Conservation (phyloP, 345 rosid genomes). For the Odontarrhena argentea region DNA sequence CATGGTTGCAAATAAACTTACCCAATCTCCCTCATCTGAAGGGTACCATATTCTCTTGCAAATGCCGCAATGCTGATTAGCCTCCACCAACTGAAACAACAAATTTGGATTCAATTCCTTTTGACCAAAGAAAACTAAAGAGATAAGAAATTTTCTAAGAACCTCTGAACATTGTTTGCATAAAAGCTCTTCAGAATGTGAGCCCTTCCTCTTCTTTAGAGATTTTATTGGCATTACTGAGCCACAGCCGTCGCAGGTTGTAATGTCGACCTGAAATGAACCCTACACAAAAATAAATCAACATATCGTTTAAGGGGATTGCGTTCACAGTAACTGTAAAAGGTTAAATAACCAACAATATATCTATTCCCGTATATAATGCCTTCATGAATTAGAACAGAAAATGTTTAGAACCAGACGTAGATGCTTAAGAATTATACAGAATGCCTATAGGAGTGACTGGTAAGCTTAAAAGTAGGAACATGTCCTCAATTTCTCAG, state of each 20-base stretch:
- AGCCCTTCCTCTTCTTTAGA: conserved; percentile 53
- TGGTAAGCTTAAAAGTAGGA: conserved; percentile 13
- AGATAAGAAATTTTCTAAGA: conserved; percentile 35
- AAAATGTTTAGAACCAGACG: conserved; percentile 6
- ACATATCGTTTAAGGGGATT: conserved; percentile 1
- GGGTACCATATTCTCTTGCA: conserved; percentile 95
- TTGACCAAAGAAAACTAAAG: conserved; percentile 15
- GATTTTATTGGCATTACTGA: conserved; percentile 59
- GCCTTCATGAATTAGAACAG: neutral
- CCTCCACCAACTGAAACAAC: conserved; percentile 67
- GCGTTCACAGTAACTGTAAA: too few species aligned
- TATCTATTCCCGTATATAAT: conserved; percentile 1
- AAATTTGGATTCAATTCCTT: conserved; percentile 12
- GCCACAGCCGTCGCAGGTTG: conserved; percentile 72
- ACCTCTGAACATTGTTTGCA: conserved; percentile 87
- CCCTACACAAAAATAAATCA: conserved; percentile 48
- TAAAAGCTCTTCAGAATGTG: conserved; percentile 55
- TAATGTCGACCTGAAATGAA: conserved; percentile 49
- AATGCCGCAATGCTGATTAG: conserved; percentile 89
- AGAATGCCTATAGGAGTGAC: conserved; percentile 13
- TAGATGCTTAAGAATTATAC: conserved; percentile 8
- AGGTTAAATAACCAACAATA: conserved; percentile 11
- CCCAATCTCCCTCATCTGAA: conserved; percentile 93
- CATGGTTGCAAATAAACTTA: conserved; percentile 46
- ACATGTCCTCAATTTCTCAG: neutral